Conservation (phyloP, 2,329 filamentous ascomycete genomes). For the Fusarium dimerum region DNA sequence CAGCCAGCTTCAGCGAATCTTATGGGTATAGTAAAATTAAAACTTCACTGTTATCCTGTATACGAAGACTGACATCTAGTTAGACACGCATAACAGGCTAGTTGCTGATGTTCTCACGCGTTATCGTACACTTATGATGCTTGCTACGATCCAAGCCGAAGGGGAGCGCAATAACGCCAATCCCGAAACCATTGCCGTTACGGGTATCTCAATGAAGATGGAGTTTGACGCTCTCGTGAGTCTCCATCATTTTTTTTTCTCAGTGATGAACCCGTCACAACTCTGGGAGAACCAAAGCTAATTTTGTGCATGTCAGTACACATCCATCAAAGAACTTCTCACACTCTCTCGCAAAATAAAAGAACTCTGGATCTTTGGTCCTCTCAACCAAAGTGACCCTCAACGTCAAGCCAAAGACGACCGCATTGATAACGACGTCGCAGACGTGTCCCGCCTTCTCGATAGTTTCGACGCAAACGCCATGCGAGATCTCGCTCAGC, state of each 20-base stretch:
- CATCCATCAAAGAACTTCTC: constrained; percentile 47
- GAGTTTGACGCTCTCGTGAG: constrained; percentile 46
- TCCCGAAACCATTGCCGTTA: constrained; percentile 44
- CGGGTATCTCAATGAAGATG: constrained; percentile 46
- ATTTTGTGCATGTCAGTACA: constrained; percentile 31
- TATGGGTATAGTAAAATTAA: constrained; percentile 32
- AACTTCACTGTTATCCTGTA: background rate
- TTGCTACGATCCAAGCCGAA: constrained; percentile 44
- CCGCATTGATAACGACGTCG: constrained; percentile 38
- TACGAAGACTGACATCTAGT: background rate
- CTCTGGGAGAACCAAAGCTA: background rate
- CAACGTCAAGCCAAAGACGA: constrained; percentile 38
- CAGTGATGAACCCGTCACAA: background rate
- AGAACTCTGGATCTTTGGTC: constrained; percentile 47
- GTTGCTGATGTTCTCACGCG: constrained; percentile 46
- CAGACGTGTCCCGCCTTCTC: constrained; percentile 36
- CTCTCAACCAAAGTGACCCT: constrained; percentile 41
- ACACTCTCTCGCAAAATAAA: constrained; percentile 46
- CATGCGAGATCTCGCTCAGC: constrained; percentile 37
- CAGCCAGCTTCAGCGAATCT: constrained; percentile 37
- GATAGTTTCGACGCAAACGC: constrained; percentile 35
- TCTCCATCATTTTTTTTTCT: background rate
- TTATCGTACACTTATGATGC: constrained; percentile 46
- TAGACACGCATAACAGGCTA: constrained; percentile 48
- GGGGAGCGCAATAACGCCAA: constrained; percentile 41